Base-by-base conservation (phyloP, 352 stramenopile species). In the Globisporangium apiculatum region DNA sequence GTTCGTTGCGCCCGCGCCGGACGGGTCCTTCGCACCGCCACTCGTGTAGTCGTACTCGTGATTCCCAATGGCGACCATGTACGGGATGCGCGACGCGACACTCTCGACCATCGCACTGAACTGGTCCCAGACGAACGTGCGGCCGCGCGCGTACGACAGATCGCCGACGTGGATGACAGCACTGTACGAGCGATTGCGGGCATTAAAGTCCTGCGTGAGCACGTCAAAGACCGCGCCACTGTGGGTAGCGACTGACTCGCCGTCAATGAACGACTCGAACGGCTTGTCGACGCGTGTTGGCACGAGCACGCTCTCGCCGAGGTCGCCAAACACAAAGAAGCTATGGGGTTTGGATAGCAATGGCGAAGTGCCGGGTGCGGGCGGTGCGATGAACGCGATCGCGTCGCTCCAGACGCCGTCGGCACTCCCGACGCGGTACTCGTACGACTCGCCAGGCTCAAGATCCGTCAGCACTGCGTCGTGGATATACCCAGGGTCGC, bases 111-210 rank as follows among this genome's bases (percentile, higher is more conserved):
- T 74, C n/a, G 78, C 55, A 31, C 83, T 69, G 57, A 82, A 87
- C 60, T 89, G 75, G 46, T 96, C 86, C 88, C 88, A 97, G 37
- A 87, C 51, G 38, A 67, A 85, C 15, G 84, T 87, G 3, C 68
- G 55, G 0, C 73, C 72, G 35, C 67, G 70, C 35, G 86, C 81
- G 63, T 96, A 95, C 50, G 71, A 81, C 17, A 90, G 55, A 62
- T 95, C 86, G 49, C 86, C 87, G 52, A 95, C 68, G 54, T 94
- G 84, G 65, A 95, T 69, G 17, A 94, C 69, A 24, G 61, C 78
- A 14, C 72, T 68, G 37, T 86, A 75, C 49, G 86, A 80, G 53
- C 68, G 62, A 10, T 49, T 49, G 15, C 1, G 11, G 15, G 3
- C n/a, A 1, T 8, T 12, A n/a, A 35, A 17, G n/a, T 49, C 45